Base-by-base conservation (phyloP, 805 yeast species). In the Candida taoyuanica region DNA sequence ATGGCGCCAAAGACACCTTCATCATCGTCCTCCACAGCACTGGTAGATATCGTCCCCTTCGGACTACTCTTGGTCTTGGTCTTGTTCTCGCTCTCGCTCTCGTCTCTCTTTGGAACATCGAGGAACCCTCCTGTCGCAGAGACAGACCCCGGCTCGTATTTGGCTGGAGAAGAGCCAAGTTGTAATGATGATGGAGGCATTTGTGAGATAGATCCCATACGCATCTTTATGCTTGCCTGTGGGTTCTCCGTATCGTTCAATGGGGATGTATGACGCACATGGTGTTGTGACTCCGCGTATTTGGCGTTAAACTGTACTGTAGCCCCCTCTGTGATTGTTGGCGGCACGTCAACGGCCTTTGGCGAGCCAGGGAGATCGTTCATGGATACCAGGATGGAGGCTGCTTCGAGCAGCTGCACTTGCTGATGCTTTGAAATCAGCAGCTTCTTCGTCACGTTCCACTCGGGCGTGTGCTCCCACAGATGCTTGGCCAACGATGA, bases 401-500 rank as follows among this genome's bases (percentile, higher is more conserved):
- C 57, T 17, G 55, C 57, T 28, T 52, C 57, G 5, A 52, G 38
- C 5, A 52, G 31, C 19, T 52, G 57, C 1, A 52, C 54, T 25
- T 52, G 55, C 30, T 52, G 57, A 32, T 52, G 57, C 27, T 52
- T 52, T 2, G 57, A 80, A 26, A 87, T 85, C 26, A 82, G 66
- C 37, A 86, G 65, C 57, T 83, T 84, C 49, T 85, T 81, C 4
- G 95, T 87, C 58, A 81, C 81, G 52, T 78, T 84, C 96, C 96
- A 86, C 56, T 87, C 95, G 0, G 95, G 95, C 0, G 96, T 86
- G 59, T 86, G 96, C 56, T 86, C 96, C 95, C 95, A 86, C 28
- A 86, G 63, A 62, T 85, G 95, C 59, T 85, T 85, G 3, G 94
- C 93, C 43, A 85, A 69, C n/a, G 89, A 81, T 1, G 88, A 79